Percentiles rank a stretch among this genome's conserved stretches.
phyloP scores from a whole-genome alignment of 306 rosid genomes.

The Oxytropis ochrocephala region DNA sequence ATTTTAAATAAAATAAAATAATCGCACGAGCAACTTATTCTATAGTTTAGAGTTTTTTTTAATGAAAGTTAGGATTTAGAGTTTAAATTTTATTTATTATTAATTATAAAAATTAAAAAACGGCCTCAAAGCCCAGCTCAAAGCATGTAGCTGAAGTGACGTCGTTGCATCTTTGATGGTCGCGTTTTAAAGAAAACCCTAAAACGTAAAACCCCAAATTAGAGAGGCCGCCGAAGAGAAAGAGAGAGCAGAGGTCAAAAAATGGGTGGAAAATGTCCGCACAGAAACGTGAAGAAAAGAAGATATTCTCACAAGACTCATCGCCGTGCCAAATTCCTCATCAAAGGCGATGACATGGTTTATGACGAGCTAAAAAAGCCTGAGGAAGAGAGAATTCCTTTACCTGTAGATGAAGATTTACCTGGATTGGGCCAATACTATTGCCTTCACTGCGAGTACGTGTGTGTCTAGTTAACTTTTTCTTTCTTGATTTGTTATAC shows the following conservation, averaged over 20 bases:
- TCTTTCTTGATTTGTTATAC: background rate
- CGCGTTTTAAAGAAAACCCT: constrained; percentile 17
- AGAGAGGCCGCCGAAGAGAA: background rate
- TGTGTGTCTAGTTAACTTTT: background rate
- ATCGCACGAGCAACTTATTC: too few species aligned
- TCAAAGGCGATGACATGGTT: constrained; percentile 83
- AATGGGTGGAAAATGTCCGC: constrained; percentile 99
- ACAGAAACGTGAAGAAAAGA: constrained; percentile 75
- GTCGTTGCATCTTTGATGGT: background rate
- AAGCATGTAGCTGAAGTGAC: background rate
- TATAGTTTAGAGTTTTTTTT: too few species aligned
- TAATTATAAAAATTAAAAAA: too few species aligned
- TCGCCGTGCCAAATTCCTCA: constrained; percentile 64
- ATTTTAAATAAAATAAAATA: too few species aligned
- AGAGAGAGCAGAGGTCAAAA: background rate
- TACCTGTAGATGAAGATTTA: constrained; percentile 80
- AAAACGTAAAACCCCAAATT: too few species aligned
- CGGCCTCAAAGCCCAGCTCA: background rate
- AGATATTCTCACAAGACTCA: constrained; percentile 71
- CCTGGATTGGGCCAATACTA: constrained; percentile 96
- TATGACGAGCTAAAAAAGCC: constrained; percentile 50
- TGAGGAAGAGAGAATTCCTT: constrained; percentile 32
- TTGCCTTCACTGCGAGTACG: constrained; percentile 85
- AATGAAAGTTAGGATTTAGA: too few species aligned
- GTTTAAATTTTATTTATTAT: too few species aligned